These are phyloP conservation scores for Artemisia tridentata DNA, from an alignment of 129 eudicot genomes.

Conservation along the genomic window DNA sequence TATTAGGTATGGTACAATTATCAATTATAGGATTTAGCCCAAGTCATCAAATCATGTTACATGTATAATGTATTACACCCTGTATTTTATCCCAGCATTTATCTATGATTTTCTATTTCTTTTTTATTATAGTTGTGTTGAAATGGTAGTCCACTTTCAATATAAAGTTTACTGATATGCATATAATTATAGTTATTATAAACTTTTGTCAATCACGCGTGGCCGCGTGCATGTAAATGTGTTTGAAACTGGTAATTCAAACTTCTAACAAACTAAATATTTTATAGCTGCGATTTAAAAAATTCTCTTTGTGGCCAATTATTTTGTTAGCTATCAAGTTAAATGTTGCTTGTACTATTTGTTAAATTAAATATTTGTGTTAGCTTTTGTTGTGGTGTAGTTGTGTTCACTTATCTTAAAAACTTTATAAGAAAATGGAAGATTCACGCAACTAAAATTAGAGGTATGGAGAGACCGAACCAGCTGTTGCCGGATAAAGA, in stretches of 20 bases:
- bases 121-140: neutral
- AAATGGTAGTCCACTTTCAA: too few species aligned
- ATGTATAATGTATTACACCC: slow-evolving; percentile 2
- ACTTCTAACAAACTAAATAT: too few species aligned
- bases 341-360: too few species aligned
- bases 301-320: too few species aligned
- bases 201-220: too few species aligned
- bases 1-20: slow-evolving; percentile 16
- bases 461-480: slow-evolving; percentile 20
- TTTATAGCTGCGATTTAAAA: too few species aligned
- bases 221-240: too few species aligned
- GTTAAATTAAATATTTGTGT: neutral
- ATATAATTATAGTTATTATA: too few species aligned
- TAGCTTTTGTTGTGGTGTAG: neutral
- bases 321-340: too few species aligned
- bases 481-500: slow-evolving; percentile 23
- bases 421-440: neutral
- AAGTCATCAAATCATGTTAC: slow-evolving; percentile 17
- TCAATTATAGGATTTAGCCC: slow-evolving; percentile 5
- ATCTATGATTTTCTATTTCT: neutral
- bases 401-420: slow-evolving; percentile 15
- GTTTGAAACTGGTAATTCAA: too few species aligned
- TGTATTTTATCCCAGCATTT: too few species aligned
- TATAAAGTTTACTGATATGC: too few species aligned
- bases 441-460: slow-evolving; percentile 10